A percentile compares a stretch with the other conserved stretches of the same genome.
phyloP scores from a whole-genome alignment of 805 yeast genomes.

The Cephaloascus fragrans region DNA sequence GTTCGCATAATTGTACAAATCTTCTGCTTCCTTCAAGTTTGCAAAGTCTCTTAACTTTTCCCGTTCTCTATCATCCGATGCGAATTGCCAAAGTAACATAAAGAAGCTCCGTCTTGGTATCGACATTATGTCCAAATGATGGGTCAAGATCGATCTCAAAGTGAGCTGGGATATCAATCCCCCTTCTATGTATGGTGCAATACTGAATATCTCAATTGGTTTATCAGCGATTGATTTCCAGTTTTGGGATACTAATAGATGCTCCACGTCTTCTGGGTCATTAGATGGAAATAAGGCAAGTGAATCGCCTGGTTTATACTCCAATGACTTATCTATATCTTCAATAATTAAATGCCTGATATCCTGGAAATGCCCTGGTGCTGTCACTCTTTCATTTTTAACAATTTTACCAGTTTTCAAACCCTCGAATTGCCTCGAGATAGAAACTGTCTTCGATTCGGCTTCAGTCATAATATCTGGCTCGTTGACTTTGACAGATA shows the following conservation, averaged over 20 bases:
- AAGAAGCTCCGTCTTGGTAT: slow-evolving; percentile 85
- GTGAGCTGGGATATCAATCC: slow-evolving; percentile 58
- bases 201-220: slow-evolving; percentile 29
- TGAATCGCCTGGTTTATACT: slow-evolving; percentile 73
- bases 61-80: slow-evolving; percentile 60
- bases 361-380: slow-evolving; percentile 77
- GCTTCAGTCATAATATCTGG: slow-evolving; percentile 19
- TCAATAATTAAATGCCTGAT: slow-evolving; percentile 54
- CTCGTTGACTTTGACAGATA: slow-evolving; percentile 16
- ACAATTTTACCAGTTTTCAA: slow-evolving; percentile 33
- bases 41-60: slow-evolving; percentile 74
- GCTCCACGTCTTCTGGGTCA: slow-evolving; percentile 50
- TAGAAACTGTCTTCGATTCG: slow-evolving; percentile 9
- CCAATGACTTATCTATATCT: slow-evolving; percentile 12
- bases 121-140: slow-evolving; percentile 74
- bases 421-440: slow-evolving; percentile 2
- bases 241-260: slow-evolving; percentile 55
- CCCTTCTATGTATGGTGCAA: slow-evolving; percentile 37
- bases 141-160: slow-evolving; percentile 57
- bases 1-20: slow-evolving; percentile 82
- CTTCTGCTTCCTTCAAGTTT: slow-evolving; percentile 64
- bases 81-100: slow-evolving; percentile 63
- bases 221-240: slow-evolving; percentile 70
- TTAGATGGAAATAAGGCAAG: slow-evolving; percentile 70
- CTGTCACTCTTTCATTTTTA: slow-evolving; percentile 54